Evolutionary conservation across 352 stramenopile species (phyloP).

Genomic region (Elongisporangium anandrum): DNA sequence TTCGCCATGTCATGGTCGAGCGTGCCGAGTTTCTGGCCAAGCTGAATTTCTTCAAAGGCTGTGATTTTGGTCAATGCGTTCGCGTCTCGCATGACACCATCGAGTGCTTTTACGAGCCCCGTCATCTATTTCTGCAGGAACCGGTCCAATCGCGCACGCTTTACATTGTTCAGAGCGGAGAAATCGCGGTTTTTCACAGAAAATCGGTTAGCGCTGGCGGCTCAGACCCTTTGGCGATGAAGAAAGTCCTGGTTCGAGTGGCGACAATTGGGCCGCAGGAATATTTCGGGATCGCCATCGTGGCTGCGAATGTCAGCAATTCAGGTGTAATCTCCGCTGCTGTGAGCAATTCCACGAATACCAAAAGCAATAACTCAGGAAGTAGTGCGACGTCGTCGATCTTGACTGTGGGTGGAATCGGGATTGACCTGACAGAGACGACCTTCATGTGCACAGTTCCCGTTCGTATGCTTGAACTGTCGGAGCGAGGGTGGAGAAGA

Average conservation of each 20-base stretch:
- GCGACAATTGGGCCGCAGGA: constrained; percentile 68
- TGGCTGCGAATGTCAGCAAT: constrained; percentile 21
- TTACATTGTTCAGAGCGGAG: constrained; percentile 65
- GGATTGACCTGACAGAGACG: constrained; percentile 23
- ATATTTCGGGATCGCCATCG: constrained; percentile 57
- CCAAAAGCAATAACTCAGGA: neutral
- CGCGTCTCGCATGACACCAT: constrained; percentile 67
- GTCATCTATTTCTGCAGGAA: constrained; percentile 60
- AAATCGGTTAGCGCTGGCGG: constrained; percentile 12
- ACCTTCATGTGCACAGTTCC: constrained; percentile 62
- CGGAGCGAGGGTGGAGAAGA: constrained; percentile 55
- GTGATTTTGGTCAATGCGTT: constrained; percentile 70
- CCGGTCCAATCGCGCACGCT: constrained; percentile 40
- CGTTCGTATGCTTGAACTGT: constrained; percentile 59
- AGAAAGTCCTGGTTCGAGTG: constrained; percentile 47
- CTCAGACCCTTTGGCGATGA: constrained; percentile 5
- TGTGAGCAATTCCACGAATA: neutral
- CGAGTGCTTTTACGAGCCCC: constrained; percentile 45
- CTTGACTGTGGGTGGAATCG: neutral
- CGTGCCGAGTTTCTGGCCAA: constrained; percentile 59
- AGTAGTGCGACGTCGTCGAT: neutral
- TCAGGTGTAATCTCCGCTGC: neutral
- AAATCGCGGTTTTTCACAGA: constrained; percentile 62
- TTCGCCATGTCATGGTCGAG: constrained; percentile 71
- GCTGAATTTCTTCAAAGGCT: constrained; percentile 50